phyloP scores from a whole-genome alignment of 768 basidiomycete species.

The Macrolepiota albuminosa region DNA sequence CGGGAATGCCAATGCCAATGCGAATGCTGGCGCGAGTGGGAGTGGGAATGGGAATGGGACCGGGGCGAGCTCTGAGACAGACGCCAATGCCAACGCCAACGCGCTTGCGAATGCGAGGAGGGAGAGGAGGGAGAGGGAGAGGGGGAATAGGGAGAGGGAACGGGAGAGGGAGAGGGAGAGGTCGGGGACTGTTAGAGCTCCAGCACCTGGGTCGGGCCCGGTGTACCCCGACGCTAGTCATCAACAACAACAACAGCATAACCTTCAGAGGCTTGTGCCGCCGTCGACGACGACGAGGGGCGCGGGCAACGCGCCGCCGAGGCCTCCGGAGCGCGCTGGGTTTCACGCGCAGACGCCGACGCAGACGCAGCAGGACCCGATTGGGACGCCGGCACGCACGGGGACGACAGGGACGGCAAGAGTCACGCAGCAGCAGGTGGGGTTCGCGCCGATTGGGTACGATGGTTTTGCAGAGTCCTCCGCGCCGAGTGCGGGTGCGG shows the following conservation, averaged over 20 bases:
- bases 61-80: neutral
- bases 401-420: neutral
- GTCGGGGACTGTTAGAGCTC: neutral
- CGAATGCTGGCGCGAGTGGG: neutral
- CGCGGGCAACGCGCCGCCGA: neutral
- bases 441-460: neutral
- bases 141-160: slow-evolving; percentile 3
- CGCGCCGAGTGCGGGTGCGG: neutral
- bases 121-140: slow-evolving; percentile 7
- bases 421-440: neutral
- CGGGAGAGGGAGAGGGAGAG: neutral
- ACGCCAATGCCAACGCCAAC: neutral
- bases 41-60: neutral
- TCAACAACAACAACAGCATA: neutral
- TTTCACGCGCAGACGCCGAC: neutral
- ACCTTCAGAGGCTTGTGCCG: neutral
- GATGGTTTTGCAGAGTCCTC: slow-evolving; percentile 3
- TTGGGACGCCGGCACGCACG: slow-evolving; percentile 7
- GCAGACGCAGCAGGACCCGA: slow-evolving; percentile 1
- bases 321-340: neutral
- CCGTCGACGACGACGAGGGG: neutral
- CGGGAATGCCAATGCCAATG: neutral
- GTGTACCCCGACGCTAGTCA: neutral
- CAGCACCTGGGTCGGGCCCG: neutral
- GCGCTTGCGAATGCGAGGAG: slow-evolving; percentile 3